Evolutionary conservation across 1,284 basidiomycete species (phyloP).

Genomic region (Rhodotorula sp.): DNA sequence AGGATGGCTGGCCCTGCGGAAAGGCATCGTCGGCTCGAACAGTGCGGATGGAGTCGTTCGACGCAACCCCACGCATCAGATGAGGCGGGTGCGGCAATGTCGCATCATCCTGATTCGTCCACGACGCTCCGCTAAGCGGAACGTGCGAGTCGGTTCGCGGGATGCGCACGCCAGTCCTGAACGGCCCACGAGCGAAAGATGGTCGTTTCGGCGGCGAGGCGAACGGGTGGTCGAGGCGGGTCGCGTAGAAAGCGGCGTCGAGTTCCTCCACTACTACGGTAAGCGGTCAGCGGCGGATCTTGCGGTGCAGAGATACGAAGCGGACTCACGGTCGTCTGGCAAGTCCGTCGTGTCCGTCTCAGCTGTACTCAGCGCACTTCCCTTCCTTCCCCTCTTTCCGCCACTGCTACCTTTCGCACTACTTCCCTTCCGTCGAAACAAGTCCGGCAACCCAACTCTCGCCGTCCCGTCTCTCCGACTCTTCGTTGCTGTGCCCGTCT

Average conservation of each 20-base stretch:
- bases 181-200: background rate
- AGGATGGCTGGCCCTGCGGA: background rate
- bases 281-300: too few species aligned
- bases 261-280: constrained; percentile 29
- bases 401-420: background rate
- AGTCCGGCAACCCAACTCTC: background rate
- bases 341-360: constrained; percentile 22
- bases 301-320: background rate
- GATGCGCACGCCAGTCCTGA: constrained; percentile 21
- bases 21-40: constrained; percentile 25
- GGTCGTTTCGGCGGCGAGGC: background rate
- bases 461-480: background rate
- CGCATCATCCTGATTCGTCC: too few species aligned
- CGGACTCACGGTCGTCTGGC: constrained; percentile 28
- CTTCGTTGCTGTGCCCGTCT: background rate
- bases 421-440: background rate
- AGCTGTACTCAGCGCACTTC: background rate
- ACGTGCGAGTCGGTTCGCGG: background rate
- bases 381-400: background rate
- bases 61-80: constrained; percentile 37
- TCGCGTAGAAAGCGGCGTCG: background rate
- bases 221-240: background rate
- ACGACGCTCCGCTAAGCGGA: background rate
- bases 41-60: constrained; percentile 42
- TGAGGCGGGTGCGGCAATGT: background rate